Base-by-base conservation (phyloP, 768 basidiomycete genomes). In the Lactarius akahatsu region DNA sequence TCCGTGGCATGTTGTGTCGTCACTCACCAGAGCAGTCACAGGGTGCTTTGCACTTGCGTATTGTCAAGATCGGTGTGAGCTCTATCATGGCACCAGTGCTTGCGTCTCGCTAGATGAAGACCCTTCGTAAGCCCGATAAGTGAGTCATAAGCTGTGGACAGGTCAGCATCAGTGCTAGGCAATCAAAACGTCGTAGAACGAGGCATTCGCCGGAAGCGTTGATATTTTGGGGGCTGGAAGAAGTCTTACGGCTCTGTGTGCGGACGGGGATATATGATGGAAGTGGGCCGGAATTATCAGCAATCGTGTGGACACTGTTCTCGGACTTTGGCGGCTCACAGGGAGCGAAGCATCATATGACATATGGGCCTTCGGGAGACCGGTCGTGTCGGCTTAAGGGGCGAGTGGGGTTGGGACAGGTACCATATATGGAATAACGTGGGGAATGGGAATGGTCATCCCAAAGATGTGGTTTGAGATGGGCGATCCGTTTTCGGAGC, bases 311-410 rank as follows among this genome's bases (percentile, higher is more conserved):
- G 43, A 28, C 36, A 40, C 10, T n/a, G 20, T 45, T 59, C 47
- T 59, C 63, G 63, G 63, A 64, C 63, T 64, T 64, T 52, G 8
- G 3, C 32, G 47, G 47, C 1, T 50, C n/a, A 41, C 41, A 13
- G 20, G 7, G 15, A 57, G 11, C 36, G 57, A 63, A 26, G 4
- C 23, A 36, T 38, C 26, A 52, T 52, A 40, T 36, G 26, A 8
- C 26, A 52, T 52, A 40, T 36, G 26, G 13, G 36, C 36, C 2
- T 13, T 36, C 36, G 40, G 40, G 15, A 5, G 10, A 9, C 10
- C 47, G 23, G 47, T 50, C 23, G 28, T 55, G 18, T 56, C 54
- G 54, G 55, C 55, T 56, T 52, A 50, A 50, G 47, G 45, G 45
- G 11, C 47, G 50, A 52, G 62, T 59, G 28, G 50, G 38, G 58